phyloP scores from a whole-genome alignment of 257 asterid genomes.

The Catharanthus roseus region DNA sequence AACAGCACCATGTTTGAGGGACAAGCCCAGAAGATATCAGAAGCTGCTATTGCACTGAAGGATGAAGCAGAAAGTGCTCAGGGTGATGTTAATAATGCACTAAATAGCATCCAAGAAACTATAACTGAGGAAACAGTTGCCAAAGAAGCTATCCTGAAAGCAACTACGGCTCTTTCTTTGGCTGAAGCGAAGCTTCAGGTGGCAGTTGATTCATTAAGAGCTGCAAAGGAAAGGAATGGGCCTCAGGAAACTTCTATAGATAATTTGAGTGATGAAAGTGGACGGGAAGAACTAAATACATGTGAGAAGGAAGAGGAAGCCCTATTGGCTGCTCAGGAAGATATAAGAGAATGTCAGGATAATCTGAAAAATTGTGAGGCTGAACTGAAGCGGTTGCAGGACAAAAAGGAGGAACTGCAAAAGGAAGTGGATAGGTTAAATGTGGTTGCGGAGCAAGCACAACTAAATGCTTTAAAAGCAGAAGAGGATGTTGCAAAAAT shows the following conservation, averaged over 20 bases:
- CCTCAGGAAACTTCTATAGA: slow-evolving; percentile 23
- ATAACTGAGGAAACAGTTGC: slow-evolving; percentile 65
- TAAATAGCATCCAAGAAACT: slow-evolving; percentile 49
- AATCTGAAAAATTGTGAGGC: slow-evolving; percentile 61
- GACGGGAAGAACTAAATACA: slow-evolving; percentile 33
- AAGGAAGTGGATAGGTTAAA: slow-evolving; percentile 79
- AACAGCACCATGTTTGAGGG: slow-evolving; percentile 82
- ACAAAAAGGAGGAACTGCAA: slow-evolving; percentile 81
- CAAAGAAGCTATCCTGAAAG: slow-evolving; percentile 67
- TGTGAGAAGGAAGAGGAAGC: slow-evolving; percentile 35
- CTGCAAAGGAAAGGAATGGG: slow-evolving; percentile 32
- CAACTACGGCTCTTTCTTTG: slow-evolving; percentile 62
- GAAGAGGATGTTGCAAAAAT: slow-evolving; percentile 94
- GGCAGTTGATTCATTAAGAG: slow-evolving; percentile 42
- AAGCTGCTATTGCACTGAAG: slow-evolving; percentile 80
- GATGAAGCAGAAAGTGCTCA: slow-evolving; percentile 73
- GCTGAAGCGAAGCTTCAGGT: slow-evolving; percentile 79
- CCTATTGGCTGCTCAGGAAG: slow-evolving; percentile 55
- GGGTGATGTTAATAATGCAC: slow-evolving; percentile 50
- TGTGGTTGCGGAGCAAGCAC: slow-evolving; percentile 59
- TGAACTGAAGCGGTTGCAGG: slow-evolving; percentile 58
- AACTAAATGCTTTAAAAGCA: slow-evolving; percentile 51
- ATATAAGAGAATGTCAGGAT: slow-evolving; percentile 49
- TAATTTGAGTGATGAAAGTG: slow-evolving; percentile 23
- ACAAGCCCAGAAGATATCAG: slow-evolving; percentile 85